These are phyloP conservation scores for Endotrypanum monterogeii DNA, from an alignment of 208 protist species.

Conservation along the genomic window DNA sequence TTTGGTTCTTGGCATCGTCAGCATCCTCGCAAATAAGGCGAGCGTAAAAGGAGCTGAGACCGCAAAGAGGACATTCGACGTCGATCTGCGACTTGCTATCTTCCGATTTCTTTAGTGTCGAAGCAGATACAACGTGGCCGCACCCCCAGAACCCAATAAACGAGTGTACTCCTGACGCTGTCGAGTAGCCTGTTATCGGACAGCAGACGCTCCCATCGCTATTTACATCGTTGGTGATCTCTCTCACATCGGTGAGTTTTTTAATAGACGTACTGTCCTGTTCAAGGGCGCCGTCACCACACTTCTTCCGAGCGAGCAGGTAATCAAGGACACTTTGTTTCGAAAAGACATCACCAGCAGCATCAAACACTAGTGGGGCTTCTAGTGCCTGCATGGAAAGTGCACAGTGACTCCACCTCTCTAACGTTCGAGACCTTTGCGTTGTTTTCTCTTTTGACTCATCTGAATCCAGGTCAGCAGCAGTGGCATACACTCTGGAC, in stretches of 20 bases:
- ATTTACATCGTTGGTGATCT: constrained; percentile 39
- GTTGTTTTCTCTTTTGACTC: constrained; percentile 25
- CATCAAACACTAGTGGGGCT: constrained; percentile 63
- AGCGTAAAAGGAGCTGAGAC: constrained; percentile 35
- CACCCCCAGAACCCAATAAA: constrained; percentile 85
- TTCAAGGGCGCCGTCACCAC: neutral
- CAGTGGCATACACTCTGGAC: constrained; percentile 44
- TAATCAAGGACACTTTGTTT: constrained; percentile 70
- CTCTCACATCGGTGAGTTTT: constrained; percentile 59
- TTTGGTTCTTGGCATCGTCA: constrained; percentile 24
- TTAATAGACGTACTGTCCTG: constrained; percentile 15
- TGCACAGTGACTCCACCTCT: constrained; percentile 66
- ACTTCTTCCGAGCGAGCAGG: constrained; percentile 35
- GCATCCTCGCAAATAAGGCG: constrained; percentile 45
- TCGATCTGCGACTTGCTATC: constrained; percentile 16
- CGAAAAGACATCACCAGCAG: constrained; percentile 61
- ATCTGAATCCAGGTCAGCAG: constrained; percentile 23
- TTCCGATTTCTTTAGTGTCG: constrained; percentile 15
- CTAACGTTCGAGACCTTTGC: constrained; percentile 14
- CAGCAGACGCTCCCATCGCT: constrained; percentile 51
- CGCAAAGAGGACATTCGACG: constrained; percentile 44
- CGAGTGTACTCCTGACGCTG: constrained; percentile 45
- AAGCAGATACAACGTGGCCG: constrained; percentile 63
- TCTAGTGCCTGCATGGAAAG: constrained; percentile 61
- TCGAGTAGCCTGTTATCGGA: constrained; percentile 54